phyloP scores from a whole-genome alignment of 2,329 filamentous ascomycete genomes.

The Hypoxylon sp. region DNA sequence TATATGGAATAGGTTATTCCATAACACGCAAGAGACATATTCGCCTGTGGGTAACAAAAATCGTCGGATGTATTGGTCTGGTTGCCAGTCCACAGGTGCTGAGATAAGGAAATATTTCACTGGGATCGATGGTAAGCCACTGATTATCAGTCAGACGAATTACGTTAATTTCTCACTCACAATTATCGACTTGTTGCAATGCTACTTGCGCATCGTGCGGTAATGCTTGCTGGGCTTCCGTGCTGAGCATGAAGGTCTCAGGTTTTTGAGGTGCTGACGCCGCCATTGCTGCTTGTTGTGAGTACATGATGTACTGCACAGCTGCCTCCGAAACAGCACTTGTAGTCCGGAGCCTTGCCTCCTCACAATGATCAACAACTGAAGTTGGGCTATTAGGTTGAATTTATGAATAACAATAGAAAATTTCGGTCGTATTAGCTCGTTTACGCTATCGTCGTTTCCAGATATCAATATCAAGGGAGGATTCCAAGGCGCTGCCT shows the following conservation, averaged over 20 bases:
- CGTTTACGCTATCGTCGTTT: conserved; percentile 36
- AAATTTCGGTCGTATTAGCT: conserved; percentile 42
- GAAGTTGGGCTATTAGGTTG: conserved; percentile 22
- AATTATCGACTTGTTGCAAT: conserved; percentile 96
- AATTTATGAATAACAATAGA: conserved; percentile 34
- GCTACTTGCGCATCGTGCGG: conserved; percentile 97
- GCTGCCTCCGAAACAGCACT: conserved; percentile 38
- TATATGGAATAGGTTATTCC: conserved; percentile 99
- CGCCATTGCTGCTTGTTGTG: conserved; percentile 85
- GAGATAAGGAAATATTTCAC: conserved; percentile 99
- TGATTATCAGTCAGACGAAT: neutral
- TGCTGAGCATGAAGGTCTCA: conserved; percentile 98
- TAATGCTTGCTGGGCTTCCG: conserved; percentile 94
- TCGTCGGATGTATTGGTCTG: conserved; percentile 94
- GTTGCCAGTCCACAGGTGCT: conserved; percentile 96
- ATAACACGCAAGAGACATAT: conserved; percentile 98
- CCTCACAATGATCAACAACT: conserved; percentile 19
- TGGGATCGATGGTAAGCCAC: conserved; percentile 56
- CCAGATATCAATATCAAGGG: conserved; percentile 27
- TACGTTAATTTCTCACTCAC: conserved; percentile 66
- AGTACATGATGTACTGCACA: conserved; percentile 72
- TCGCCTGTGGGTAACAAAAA: conserved; percentile 97
- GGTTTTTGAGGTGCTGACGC: conserved; percentile 88
- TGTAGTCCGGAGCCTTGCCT: conserved; percentile 23
- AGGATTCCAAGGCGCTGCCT: conserved; percentile 47